These are phyloP conservation scores for Suillus tomentosus DNA, from an alignment of 768 basidiomycete species.

Conservation along the genomic window DNA sequence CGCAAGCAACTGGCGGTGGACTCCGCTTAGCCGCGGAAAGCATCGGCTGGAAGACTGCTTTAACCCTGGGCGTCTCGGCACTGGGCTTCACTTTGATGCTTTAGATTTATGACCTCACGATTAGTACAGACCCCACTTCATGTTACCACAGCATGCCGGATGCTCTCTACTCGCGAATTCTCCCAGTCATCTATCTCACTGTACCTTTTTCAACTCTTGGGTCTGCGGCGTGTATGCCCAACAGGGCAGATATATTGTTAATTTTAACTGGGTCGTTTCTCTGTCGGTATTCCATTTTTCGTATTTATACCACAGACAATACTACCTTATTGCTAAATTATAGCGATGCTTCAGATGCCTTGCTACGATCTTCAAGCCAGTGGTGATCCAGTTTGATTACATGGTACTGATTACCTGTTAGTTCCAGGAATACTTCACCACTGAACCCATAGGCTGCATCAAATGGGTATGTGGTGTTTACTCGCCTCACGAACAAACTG, in stretches of 20 bases:
- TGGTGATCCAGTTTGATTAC: not conserved
- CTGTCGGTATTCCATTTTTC: constrained; percentile 1
- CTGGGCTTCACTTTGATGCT: constrained; percentile 21
- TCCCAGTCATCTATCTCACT: not conserved
- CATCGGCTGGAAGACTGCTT: constrained; percentile 19
- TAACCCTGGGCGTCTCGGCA: constrained; percentile 23
- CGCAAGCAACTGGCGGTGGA: constrained; percentile 13
- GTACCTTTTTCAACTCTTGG: not conserved
- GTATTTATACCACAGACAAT: constrained; percentile 4
- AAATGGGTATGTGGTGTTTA: too few species aligned
- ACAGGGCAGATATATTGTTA: not conserved
- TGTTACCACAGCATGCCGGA: constrained; percentile 1
- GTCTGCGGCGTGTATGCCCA: not conserved
- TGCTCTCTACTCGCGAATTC: not conserved
- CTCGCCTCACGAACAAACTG: too few species aligned
- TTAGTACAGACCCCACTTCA: constrained; percentile 3
- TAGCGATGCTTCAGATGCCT: constrained; percentile 6
- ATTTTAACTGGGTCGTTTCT: not conserved
- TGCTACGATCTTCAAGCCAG: not conserved
- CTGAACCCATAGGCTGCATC: not conserved
- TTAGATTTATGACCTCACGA: constrained; percentile 17
- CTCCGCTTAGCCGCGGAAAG: constrained; percentile 9
- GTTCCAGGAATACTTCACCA: not conserved
- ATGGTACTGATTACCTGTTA: not conserved
- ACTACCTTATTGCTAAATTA: constrained; percentile 16